These are phyloP conservation scores for Chaetomium cochliodes DNA, from an alignment of 495 filamentous ascomycete species.

Conservation along the genomic window DNA sequence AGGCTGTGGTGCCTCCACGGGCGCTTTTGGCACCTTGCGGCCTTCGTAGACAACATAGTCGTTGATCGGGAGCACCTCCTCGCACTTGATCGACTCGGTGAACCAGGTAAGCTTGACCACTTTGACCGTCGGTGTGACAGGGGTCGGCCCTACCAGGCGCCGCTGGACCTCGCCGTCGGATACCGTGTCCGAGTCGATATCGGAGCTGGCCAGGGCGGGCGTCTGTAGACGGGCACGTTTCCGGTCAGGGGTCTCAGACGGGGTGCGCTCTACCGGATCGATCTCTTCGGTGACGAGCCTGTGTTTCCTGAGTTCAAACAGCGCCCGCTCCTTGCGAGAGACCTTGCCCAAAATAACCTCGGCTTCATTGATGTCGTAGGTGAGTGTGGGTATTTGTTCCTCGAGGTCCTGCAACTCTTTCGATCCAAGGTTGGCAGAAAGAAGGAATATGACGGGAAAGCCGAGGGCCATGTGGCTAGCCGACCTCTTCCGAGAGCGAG, in stretches of 20 bases:
- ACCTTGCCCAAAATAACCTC: constrained; percentile 71
- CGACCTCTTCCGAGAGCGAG: not conserved
- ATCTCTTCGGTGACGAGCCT: constrained; percentile 63
- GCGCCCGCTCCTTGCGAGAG: constrained; percentile 63
- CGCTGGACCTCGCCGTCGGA: constrained; percentile 33
- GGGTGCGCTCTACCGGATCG: constrained; percentile 17
- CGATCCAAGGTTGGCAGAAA: constrained; percentile 64
- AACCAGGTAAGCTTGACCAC: constrained; percentile 81
- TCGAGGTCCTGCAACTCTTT: constrained; percentile 63
- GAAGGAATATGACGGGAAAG: constrained; percentile 72
- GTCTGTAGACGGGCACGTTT: constrained; percentile 41
- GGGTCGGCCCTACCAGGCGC: not conserved
- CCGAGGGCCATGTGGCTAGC: constrained; percentile 28
- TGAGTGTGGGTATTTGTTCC: constrained; percentile 62
- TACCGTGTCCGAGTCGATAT: constrained; percentile 41
- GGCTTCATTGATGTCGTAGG: constrained; percentile 71
- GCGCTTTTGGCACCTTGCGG: constrained; percentile 31
- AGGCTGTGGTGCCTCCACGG: constrained; percentile 22
- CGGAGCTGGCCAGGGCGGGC: constrained; percentile 24
- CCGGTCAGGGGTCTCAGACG: constrained; percentile 23
- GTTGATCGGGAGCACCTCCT: constrained; percentile 55
- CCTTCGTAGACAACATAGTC: constrained; percentile 69
- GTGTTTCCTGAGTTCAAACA: constrained; percentile 69
- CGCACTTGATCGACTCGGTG: constrained; percentile 55
- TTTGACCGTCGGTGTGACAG: constrained; percentile 43